Evolutionary conservation across 2,329 filamentous ascomycete genomes (phyloP), one percentile per base, ranked within the genome.

Genomic region (Calonectria ilicicola): DNA sequence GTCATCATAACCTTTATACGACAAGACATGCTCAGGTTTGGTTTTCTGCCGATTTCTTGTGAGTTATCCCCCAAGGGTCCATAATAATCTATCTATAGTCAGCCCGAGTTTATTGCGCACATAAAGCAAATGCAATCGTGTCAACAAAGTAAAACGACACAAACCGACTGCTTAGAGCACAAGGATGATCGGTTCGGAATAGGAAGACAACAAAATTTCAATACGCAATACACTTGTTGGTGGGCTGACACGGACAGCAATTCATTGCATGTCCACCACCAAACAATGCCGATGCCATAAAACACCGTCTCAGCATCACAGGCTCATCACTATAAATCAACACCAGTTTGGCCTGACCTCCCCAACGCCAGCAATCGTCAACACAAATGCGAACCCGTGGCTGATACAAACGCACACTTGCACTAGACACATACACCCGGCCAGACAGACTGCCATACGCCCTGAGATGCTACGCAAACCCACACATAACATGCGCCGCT

Each of bases 401-500:
- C 42, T 67, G 42, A 65, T 70, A 62, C 40, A 72, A 49, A 63
- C 67, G 62, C n/a, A 70, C 56, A 66, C 66, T 69, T 73, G 68
- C 65, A 75, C 65, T 72, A 56, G 40, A 64, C 56, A 74, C 69
- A 63, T 70, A 56, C 62, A 62, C 67, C 72, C 47, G 63, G 56
- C 69, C 65, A 56, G 62, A 70, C 49, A 64, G 56, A 62, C 64
- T 72, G 66, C 60, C 63, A 69, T 71, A 40, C 68, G 42, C 70
- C 70, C 72, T 51, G 62, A 71, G 64, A 75, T 71, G 72, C 63
- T 78, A 80, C 77, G 74, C 77, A 79, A 65, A 69, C 60, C 69
- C 72, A 53, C 72, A 74, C 40, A 65, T 60, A 42, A 73, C 75
- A 72, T 79, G 74, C 78, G 73, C 72, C 75, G 51, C 65, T 69